Conservation (phyloP, 129 eudicot genomes). For the Oenanthe sinensis region DNA sequence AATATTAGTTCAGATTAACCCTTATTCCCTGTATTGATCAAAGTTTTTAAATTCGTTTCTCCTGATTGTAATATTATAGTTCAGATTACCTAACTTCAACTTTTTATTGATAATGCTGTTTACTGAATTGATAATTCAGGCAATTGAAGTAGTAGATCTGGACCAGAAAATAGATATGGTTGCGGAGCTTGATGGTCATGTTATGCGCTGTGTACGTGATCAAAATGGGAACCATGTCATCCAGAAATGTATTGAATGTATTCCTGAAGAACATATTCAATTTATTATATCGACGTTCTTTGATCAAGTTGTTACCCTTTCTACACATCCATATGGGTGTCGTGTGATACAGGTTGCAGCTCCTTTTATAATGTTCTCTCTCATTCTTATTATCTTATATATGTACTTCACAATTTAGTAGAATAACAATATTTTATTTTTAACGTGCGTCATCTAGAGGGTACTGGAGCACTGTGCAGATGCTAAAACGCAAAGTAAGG, state of each 20-base stretch:
- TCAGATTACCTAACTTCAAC: not conserved
- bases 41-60: not conserved
- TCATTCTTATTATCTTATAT: not conserved
- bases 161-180: slow-evolving; percentile 36
- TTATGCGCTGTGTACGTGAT: slow-evolving; percentile 44
- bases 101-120: not conserved
- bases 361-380: not conserved
- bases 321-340: slow-evolving; percentile 56
- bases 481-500: slow-evolving; percentile 12
- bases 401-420: not conserved
- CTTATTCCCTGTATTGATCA: not conserved
- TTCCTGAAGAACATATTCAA: slow-evolving; percentile 33
- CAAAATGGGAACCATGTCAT: slow-evolving; percentile 63
- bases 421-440: not conserved
- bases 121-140: slow-evolving; percentile 22
- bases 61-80: not conserved
- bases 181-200: slow-evolving; percentile 45
- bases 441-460: slow-evolving; percentile 18
- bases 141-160: slow-evolving; percentile 44
- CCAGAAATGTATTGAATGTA: slow-evolving; percentile 47
- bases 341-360: slow-evolving; percentile 51
- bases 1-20: not conserved
- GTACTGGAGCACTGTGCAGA: slow-evolving; percentile 46
- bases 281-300: slow-evolving; percentile 34
- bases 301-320: slow-evolving; percentile 36